Evolutionary conservation across 176 grass and related monocot species (phyloP).

Genomic region (Oryza rufipogon): DNA sequence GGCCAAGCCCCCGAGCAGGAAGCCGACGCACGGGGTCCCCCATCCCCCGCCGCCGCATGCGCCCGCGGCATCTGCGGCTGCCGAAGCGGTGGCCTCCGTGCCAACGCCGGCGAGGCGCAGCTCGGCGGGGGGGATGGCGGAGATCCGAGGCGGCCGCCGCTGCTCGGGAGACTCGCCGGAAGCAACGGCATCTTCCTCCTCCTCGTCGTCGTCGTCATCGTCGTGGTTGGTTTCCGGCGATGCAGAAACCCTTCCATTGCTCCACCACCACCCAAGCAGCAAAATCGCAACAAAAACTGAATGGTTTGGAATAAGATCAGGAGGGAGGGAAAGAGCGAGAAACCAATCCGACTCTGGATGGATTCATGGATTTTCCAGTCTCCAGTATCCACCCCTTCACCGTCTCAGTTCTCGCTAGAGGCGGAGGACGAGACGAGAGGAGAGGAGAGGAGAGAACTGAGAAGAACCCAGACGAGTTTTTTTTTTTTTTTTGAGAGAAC

Average conservation of each 20-base stretch:
- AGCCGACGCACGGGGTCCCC: constrained; percentile 32
- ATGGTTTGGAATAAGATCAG: too few species aligned
- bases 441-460: too few species aligned
- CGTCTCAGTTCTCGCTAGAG: constrained; percentile 21
- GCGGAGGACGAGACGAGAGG: too few species aligned
- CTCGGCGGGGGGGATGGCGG: not conserved
- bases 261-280: too few species aligned
- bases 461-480: too few species aligned
- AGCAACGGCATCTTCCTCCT: constrained; percentile 17
- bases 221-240: too few species aligned
- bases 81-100: constrained; percentile 17
- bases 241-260: too few species aligned
- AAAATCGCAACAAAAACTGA: too few species aligned
- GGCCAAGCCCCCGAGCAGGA: not conserved
- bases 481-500: too few species aligned
- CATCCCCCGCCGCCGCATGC: constrained; percentile 4
- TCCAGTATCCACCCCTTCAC: not conserved
- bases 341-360: too few species aligned
- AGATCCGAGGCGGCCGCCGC: not conserved
- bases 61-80: not conserved
- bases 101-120: not conserved
- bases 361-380: too few species aligned
- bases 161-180: not conserved
- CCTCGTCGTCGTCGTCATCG: constrained; percentile 7
- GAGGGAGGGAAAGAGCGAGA: too few species aligned